Conservation (phyloP, 192 early-diverging fungal genomes). For the Coemansia sp. region DNA sequence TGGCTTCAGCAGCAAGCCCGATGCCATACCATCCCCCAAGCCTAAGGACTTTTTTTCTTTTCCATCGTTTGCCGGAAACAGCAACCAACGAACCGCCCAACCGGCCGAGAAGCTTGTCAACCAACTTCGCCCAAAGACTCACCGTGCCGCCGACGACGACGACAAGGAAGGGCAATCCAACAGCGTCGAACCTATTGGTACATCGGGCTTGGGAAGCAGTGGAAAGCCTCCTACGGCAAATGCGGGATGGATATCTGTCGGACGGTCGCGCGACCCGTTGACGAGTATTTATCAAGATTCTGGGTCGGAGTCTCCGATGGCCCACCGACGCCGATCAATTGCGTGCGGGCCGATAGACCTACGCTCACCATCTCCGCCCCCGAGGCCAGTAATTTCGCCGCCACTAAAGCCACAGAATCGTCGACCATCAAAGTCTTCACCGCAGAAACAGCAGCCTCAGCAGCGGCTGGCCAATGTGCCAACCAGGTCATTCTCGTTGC, state of each 20-base stretch:
- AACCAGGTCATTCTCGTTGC: conserved; percentile 13
- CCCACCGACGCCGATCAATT: background rate
- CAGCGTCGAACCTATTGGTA: background rate
- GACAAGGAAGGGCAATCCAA: background rate
- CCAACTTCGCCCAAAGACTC: background rate
- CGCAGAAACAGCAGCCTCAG: conserved; percentile 9
- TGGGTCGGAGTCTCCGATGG: background rate
- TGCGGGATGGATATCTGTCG: background rate
- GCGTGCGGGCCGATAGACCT: background rate
- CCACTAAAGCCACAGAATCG: conserved; percentile 3
- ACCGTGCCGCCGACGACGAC: background rate
- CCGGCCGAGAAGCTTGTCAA: conserved; percentile 6
- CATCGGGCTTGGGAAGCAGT: background rate
- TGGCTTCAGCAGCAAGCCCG: background rate
- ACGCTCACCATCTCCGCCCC: conserved; percentile 8
- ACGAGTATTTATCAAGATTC: background rate
- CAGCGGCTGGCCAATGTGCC: conserved; percentile 5
- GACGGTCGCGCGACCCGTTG: background rate
- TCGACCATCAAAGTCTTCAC: background rate
- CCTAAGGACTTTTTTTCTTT: background rate
- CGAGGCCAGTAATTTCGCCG: background rate
- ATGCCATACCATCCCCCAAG: background rate
- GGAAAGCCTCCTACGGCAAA: background rate
- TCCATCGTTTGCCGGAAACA: background rate
- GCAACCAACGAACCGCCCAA: background rate